Base-by-base conservation (phyloP, 495 filamentous ascomycete genomes). In the Penicillium subrubescens region DNA sequence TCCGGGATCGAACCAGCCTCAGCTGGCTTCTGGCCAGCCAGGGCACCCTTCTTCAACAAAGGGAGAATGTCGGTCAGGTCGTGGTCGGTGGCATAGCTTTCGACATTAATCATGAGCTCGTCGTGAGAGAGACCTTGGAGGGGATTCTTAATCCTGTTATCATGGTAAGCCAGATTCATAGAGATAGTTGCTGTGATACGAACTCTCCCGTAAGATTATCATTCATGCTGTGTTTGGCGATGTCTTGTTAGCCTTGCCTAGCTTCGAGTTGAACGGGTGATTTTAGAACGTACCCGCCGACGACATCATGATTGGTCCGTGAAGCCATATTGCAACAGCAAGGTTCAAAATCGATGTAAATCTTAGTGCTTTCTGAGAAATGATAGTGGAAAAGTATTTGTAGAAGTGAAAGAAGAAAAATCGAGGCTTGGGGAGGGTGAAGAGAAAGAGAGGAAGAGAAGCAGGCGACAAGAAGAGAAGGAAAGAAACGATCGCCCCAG, bases 1-100 rank as follows among this genome's bases (percentile, higher is more conserved):
- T 83, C 79, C 46, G 85, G 75, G 62, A 89, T 80, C 10, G 80
- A 69, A 10, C 89, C 83, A 69, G 83, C 83, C 19, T 74, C 72
- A 11, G 61, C 59, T 0, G 88, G 89, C 67, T 84, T 82, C 70
- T 88, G 87, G 2, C 88, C 90, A 12, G 87, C 83, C 10, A 92
- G 74, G n/a, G 89, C 89, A 27, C 86, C 88, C 75, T 85, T 87
- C 56, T 81, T 76, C 27, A 90, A 71, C 12, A 85, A 57, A 2
- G 79, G 74, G 23, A 83, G 62, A 58, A 86, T 79, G 44, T 87
- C 82, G 5, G 56, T 60, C 1, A 90, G 76, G 5, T 77, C 77
- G 62, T 86, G 79, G 57, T 86, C 75, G 1, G 72, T 60, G 21
- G 84, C 83, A 66, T 88, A 90, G 0, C 72, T 72, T 25, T 85